Conservation (phyloP, 257 asterid genomes). For the Catharanthus roseus region DNA sequence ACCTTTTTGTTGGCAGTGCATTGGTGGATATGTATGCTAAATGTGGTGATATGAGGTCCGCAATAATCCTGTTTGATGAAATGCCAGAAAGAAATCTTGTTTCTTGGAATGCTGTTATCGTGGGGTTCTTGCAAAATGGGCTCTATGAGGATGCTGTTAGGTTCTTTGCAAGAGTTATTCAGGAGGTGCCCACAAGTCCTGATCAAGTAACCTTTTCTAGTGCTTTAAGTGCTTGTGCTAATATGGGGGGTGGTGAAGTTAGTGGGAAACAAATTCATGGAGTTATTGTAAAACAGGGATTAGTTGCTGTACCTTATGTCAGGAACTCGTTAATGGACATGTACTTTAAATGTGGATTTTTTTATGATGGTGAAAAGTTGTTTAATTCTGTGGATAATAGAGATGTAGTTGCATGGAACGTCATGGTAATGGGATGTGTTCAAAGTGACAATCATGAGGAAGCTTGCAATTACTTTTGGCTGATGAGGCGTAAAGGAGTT, state of each 20-base stretch:
- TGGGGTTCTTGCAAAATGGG: conserved; percentile 34
- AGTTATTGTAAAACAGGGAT: conserved; percentile 29
- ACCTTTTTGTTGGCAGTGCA: conserved; percentile 43
- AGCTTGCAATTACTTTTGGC: conserved; percentile 44
- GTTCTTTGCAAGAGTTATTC: conserved; percentile 23
- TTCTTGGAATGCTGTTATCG: conserved; percentile 43
- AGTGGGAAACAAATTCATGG: conserved; percentile 49
- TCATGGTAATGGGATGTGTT: conserved; percentile 35
- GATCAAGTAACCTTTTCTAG: conserved; percentile 51
- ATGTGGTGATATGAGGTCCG: conserved; percentile 27
- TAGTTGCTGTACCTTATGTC: conserved; percentile 38
- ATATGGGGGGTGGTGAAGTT: conserved; percentile 14
- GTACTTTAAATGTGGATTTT: conserved; percentile 37
- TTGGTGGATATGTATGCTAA: conserved; percentile 45
- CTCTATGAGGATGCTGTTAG: conserved; percentile 23
- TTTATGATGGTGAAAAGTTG: conserved; percentile 35
- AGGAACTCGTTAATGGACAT: conserved; percentile 43
- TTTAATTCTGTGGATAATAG: conserved; percentile 26
- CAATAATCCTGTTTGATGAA: conserved; percentile 38
- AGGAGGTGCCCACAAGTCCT: conserved; percentile 24
- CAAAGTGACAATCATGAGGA: conserved; percentile 34
- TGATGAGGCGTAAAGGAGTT: conserved; percentile 34
- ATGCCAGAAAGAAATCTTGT: conserved; percentile 50
- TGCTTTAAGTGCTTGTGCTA: conserved; percentile 42
- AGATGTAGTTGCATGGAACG: conserved; percentile 47